phyloP scores from a whole-genome alignment of 2,329 filamentous ascomycete species.

The Cladosporium austrohemisphaericum region DNA sequence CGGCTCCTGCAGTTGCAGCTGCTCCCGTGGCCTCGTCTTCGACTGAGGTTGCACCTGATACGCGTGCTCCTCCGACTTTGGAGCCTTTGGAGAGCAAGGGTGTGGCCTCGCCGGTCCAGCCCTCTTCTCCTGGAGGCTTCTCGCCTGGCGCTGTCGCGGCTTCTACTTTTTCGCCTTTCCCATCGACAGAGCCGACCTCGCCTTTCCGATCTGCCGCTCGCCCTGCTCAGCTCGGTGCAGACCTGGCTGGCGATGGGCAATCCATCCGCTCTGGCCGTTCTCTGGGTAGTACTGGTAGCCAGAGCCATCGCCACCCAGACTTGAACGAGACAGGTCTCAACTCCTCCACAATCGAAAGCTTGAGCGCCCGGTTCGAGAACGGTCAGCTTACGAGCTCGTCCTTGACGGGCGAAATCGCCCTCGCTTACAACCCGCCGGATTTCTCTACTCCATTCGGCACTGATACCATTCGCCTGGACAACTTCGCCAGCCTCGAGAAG shows the following conservation, averaged over 20 bases:
- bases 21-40: not conserved
- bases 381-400: slow-evolving; percentile 67
- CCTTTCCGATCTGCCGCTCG: slow-evolving; percentile 30
- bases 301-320: slow-evolving; percentile 71
- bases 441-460: slow-evolving; percentile 40
- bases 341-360: slow-evolving; percentile 83
- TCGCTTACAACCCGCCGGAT: slow-evolving; percentile 68
- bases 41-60: not conserved
- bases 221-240: slow-evolving; percentile 33
- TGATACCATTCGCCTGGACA: slow-evolving; percentile 77
- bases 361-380: slow-evolving; percentile 79
- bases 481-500: slow-evolving; percentile 82
- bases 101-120: slow-evolving; percentile 6
- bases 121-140: slow-evolving; percentile 21
- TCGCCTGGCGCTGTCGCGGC: slow-evolving; percentile 21
- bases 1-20: slow-evolving; percentile 19
- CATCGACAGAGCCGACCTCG: slow-evolving; percentile 25
- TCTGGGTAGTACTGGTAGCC: slow-evolving; percentile 61
- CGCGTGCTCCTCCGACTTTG: not conserved
- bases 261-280: slow-evolving; percentile 88
- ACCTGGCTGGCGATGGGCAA: slow-evolving; percentile 73
- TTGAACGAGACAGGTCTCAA: slow-evolving; percentile 76
- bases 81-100: slow-evolving; percentile 6
- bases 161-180: slow-evolving; percentile 30
- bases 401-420: slow-evolving; percentile 82